Base-by-base conservation (phyloP, 176 grass and related monocot species). In the Luzula sylvatica region DNA sequence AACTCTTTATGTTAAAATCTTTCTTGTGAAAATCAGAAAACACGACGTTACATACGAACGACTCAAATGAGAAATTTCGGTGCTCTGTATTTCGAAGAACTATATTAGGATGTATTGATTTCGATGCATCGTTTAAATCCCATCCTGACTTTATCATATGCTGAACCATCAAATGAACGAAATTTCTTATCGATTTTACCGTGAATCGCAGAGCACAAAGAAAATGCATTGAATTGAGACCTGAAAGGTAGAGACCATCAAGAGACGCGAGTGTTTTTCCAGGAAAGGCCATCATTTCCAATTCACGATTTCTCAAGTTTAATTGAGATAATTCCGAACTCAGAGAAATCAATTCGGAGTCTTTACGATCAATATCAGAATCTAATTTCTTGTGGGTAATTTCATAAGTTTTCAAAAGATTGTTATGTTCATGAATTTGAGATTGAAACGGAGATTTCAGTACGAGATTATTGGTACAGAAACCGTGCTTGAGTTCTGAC, bases 201-300 rank as follows among this genome's bases (percentile, higher is more conserved):
- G 80, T 2, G 70, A 72, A 72, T 2, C 77, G 56, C 14, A 88
- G 64, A 44, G 73, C 77, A 46, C 80, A 64, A 64, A 73, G 67
- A 71, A 95, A 85, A 67, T 95, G 89, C 1, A 65, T 87, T 15
- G 83, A 68, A 62, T 78, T 75, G 46, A 94, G 75, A 44, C 76
- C 72, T 0, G 89, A 95, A 17, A 82, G 67, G 73, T 88, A 80
- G 56, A 95, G 76, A 2, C 15, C 58, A 73, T 94, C 72, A 20
- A 87, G 79, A 20, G 80, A 53, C 7, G 68, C 68, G 17, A 78
- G 61, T 11, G 68, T 78, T 69, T 71, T 50, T 2, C 65, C 58
- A 6, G 76, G 75, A 73, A 52, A 77, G 6, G 49, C 49, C 17
- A 58, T 56, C 14, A 74, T 58, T 67, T 89, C 77, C 23, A 89